Evolutionary conservation across 768 basidiomycete genomes (phyloP), one percentile per base, ranked within the genome.

Genomic region (Brasilioporus rufonigricans): DNA sequence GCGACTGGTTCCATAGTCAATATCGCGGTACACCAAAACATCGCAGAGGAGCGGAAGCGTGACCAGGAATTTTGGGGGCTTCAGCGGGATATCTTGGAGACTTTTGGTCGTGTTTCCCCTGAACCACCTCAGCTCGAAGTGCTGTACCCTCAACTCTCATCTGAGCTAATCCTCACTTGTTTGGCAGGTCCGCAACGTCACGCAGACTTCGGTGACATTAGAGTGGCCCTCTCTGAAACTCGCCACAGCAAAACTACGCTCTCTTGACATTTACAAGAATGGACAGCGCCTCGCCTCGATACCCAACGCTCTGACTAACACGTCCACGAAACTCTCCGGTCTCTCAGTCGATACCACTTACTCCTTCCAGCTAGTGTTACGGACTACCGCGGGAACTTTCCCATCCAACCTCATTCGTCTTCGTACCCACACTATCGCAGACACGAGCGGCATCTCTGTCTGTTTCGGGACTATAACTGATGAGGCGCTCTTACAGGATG

Each of bases 1-100:
- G 86, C 89, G 10, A 85, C 95, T 0, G 97, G 97, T 6, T 97
- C 93, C 19, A 98, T 99, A 61, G 92, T 99, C 62, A 97, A 93
- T 69, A 98, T 98, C 71, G 86, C 94, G 3, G 95, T 98, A 14
- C 83, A 91, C 65, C 88, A 93, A 59, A 97, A 99, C 67, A 72
- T 83, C 31, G 67, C 77, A 0, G 94, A 96, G 63, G 97, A 99
- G 70, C 82, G 86, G 61, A 81, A 84, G 58, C 83, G 93, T 56
- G 87, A 93, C 55, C 70, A 76, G 5, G 87, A 91, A 36, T 98
- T 99, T 70, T 89, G 86, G 88, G 71, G 79, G 3, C 77, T 99
- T 38, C 97, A 98, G 71, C 75, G 83, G 32, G 79, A 86, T 21
- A 97, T 99, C 46, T 65, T 93, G 32, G 73, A 84, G 13, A 81